These are phyloP conservation scores for Blastosporella zonata DNA, from an alignment of 1,284 basidiomycete genomes.

Conservation along the genomic window DNA sequence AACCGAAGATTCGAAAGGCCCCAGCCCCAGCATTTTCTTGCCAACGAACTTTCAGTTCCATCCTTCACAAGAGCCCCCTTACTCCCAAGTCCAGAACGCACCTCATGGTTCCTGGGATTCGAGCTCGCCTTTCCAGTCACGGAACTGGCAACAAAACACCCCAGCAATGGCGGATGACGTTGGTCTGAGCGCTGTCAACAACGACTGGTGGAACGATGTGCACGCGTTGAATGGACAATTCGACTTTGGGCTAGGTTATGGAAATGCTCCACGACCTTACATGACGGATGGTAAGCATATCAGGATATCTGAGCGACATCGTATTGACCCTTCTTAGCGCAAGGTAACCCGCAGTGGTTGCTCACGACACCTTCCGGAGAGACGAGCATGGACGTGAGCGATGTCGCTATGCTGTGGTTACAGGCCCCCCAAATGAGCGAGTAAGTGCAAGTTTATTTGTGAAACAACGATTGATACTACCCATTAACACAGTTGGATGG, in stretches of 20 bases:
- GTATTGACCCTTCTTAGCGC: not conserved
- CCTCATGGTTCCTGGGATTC: conserved; percentile 1
- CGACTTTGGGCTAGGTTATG: not conserved
- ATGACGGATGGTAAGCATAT: conserved; percentile 2
- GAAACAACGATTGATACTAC: not conserved
- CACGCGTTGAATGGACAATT: not conserved
- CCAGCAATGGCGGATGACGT: not conserved
- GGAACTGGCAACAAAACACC: not conserved
- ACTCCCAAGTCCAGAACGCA: not conserved
- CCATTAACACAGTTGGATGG: conserved; percentile 10
- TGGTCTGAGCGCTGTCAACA: not conserved
- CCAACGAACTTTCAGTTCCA: not conserved
- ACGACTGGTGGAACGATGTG: conserved; percentile 6
- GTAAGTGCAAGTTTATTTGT: conserved; percentile 1
- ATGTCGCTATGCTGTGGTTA: conserved; percentile 17
- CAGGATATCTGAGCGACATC: not conserved
- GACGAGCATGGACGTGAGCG: conserved; percentile 13
- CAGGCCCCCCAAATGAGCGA: conserved; percentile 16
- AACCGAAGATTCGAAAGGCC: not conserved
- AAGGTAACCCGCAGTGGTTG: conserved; percentile 8
- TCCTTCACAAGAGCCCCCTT: not conserved
- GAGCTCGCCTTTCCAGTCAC: not conserved
- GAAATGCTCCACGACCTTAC: not conserved
- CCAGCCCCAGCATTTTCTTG: not conserved
- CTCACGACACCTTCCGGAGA: conserved; percentile 8